Base-by-base conservation (phyloP, 345 rosid genomes). In the Bruguiera gymnorhiza region DNA sequence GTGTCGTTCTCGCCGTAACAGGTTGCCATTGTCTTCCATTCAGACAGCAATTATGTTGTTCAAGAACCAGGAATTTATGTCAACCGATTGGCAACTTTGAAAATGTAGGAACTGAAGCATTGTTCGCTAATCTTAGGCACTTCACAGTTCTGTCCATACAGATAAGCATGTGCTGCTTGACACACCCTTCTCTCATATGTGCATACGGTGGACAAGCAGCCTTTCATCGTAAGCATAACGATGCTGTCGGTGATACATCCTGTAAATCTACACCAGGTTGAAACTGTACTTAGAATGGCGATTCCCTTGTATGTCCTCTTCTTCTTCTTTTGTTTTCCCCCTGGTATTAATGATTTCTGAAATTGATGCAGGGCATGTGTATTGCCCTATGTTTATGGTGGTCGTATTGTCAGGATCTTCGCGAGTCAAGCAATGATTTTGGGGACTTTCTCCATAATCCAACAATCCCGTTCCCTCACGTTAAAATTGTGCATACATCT, bases 391-490 rank as follows among this genome's bases (percentile, higher is more conserved):
- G 88, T 0, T 83, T 43, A 77, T 69, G 36, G 69, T 84, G 21
- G 79, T 86, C 0, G 75, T 84, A 8, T 4, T 76, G 63, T 86
- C 90, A 1, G 52, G 0, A 81, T 84, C 61, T 79, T 86, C 30
- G 87, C 90, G 3, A 86, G 87, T 32, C 86, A 88, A 63, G 86
- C 90, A 0, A 78, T 86, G 85, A 85, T 86, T 31, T 88, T 89
- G 0, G 89, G 80, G 6, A 70, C 90, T 0, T 88, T 86, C 75
- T 83, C 90, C 0, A 85, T 85, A 20, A 78, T 86, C 68, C 86
- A 86, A 36, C 93, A 88, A 61, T 88, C 89, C 11, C 80, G n/a
- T 88, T 86, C 66, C 86, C 93, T 30, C 80, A 77, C 0, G 93
- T 88, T 10, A 88, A 82, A 66, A 39, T 88, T n/a, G 83, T 86